Percentiles rank a stretch among this genome's conserved stretches.
These are phyloP conservation scores for Arachis hypogaea DNA, from an alignment of 306 rosid species.

Conservation along the genomic window DNA sequence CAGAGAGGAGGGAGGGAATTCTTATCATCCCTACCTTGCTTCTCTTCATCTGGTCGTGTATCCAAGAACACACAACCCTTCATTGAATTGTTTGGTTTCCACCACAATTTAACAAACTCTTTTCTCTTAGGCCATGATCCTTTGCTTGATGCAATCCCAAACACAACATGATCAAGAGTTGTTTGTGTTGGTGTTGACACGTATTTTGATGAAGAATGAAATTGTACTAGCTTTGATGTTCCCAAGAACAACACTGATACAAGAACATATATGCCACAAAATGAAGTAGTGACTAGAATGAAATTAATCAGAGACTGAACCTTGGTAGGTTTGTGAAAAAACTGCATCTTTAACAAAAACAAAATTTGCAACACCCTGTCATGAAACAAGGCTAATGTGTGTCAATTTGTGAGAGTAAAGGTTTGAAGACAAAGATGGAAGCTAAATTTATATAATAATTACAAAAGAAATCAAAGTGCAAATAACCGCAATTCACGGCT, in stretches of 20 bases:
- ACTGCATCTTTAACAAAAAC: conserved; percentile 52
- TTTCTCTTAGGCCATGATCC: conserved; percentile 66
- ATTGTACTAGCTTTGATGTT: conserved; percentile 29
- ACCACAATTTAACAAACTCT: conserved; percentile 69
- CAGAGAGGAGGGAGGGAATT: conserved; percentile 70
- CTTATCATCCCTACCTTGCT: conserved; percentile 22
- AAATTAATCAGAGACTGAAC: conserved; percentile 48
- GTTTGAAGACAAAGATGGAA: neutral
- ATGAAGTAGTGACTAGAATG: conserved; percentile 54
- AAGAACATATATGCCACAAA: conserved; percentile 58
- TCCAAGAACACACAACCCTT: conserved; percentile 82
- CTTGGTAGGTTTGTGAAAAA: conserved; percentile 50
- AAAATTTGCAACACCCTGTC: neutral
- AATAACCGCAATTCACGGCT: conserved; percentile 47
- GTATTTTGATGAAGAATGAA: conserved; percentile 38
- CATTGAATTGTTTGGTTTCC: conserved; percentile 59
- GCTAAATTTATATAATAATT: neutral
- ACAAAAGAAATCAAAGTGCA: neutral
- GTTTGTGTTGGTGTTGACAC: conserved; percentile 38
- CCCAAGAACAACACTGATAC: conserved; percentile 48
- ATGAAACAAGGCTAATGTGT: neutral
- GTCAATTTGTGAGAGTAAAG: conserved; percentile 5
- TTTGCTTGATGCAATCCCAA: conserved; percentile 77
- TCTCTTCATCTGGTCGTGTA: conserved; percentile 44
- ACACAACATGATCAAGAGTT: conserved; percentile 70